These are phyloP conservation scores for Fagus sylvatica DNA, from an alignment of 306 rosid genomes.

Conservation along the genomic window DNA sequence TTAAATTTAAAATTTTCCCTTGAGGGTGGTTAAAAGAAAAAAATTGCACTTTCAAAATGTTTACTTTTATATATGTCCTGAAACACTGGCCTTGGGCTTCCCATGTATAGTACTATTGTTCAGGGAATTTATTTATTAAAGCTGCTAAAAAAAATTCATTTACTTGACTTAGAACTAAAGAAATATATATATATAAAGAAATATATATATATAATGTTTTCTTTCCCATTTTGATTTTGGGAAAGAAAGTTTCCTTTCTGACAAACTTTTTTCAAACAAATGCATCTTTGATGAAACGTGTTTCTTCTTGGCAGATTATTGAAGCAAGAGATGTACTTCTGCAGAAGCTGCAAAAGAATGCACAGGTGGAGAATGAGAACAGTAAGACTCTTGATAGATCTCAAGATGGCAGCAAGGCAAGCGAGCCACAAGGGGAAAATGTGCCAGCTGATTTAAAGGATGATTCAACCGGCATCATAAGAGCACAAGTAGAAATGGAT, in stretches of 20 bases:
- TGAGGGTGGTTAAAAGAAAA: background rate
- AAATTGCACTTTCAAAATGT: background rate
- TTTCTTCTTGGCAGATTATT: conserved; percentile 55
- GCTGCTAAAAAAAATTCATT: background rate
- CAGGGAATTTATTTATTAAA: background rate
- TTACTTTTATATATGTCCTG: background rate
- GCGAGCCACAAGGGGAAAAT: conserved; percentile 27
- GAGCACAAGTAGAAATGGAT: conserved; percentile 42
- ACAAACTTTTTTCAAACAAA: background rate
- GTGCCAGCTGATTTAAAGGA: conserved; percentile 28
- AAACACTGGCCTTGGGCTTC: background rate
- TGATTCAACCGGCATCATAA: conserved; percentile 32
- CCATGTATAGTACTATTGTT: background rate
- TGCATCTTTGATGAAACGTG: background rate
- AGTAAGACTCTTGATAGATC: conserved; percentile 15
- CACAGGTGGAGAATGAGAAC: conserved; percentile 38
- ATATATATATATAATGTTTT: too few species aligned
- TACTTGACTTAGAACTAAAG: background rate
- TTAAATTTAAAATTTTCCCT: background rate
- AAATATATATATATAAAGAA: background rate
- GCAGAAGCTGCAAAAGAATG: conserved; percentile 48
- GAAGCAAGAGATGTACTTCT: conserved; percentile 68
- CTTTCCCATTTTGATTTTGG: too few species aligned
- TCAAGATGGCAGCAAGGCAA: conserved; percentile 36
- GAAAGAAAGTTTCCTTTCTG: background rate